Evolutionary conservation across 75 land plant genomes (phyloP).

Genomic region (Pseudotsuga menziesii): DNA sequence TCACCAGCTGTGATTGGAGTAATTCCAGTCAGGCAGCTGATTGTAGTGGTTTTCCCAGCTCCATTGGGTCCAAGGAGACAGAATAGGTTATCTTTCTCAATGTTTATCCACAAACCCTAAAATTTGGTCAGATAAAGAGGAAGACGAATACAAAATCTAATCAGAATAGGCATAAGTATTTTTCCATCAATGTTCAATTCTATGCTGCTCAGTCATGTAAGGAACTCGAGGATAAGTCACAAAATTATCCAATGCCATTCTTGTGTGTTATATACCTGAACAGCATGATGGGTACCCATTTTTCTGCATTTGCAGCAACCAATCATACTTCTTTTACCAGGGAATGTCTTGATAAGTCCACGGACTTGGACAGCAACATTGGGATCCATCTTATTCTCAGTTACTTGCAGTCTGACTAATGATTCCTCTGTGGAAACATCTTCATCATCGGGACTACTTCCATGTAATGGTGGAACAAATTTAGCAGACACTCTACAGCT

Average conservation of each 20-base stretch:
- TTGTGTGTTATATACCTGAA: conserved; percentile 43
- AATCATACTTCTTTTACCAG: conserved; percentile 50
- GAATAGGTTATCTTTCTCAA: conserved; percentile 86
- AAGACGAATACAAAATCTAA: neutral
- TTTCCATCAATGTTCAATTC: too few species aligned
- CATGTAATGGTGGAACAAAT: conserved; percentile 33
- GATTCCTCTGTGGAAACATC: conserved; percentile 87
- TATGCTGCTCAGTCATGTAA: too few species aligned
- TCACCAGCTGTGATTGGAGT: conserved; percentile 89
- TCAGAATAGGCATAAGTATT: neutral
- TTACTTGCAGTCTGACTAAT: conserved; percentile 60
- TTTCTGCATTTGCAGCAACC: conserved; percentile 68
- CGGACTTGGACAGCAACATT: conserved; percentile 81
- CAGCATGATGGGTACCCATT: conserved; percentile 74
- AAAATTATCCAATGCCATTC: neutral
- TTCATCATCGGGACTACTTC: conserved; percentile 60
- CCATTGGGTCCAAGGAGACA: conserved; percentile 99
- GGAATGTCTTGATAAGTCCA: conserved; percentile 82
- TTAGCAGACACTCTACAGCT: conserved; percentile 49
- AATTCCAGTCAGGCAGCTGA: conserved; percentile 93
- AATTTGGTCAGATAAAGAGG: neutral
- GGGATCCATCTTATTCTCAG: conserved; percentile 32
- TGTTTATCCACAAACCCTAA: conserved; percentile 86
- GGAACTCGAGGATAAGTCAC: neutral
- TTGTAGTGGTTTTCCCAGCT: conserved; percentile 95